phyloP scores from a whole-genome alignment of 2,329 filamentous ascomycete genomes.

The Hymenoscyphus fraxineus region DNA sequence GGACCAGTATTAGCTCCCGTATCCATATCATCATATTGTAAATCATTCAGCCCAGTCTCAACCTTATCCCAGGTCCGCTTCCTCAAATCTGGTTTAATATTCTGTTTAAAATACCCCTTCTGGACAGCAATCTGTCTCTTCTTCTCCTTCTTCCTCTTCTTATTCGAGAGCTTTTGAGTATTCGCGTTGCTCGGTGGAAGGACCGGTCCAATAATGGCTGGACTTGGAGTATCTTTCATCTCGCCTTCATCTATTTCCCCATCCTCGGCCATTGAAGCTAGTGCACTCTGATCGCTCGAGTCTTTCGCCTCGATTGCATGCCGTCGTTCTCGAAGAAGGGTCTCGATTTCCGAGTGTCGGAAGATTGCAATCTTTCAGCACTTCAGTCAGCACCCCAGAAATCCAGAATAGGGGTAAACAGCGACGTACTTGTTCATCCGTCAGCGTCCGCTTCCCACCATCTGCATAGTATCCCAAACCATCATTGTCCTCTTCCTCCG shows the following conservation, averaged over 20 bases:
- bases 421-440: slow-evolving; percentile 60
- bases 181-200: neutral
- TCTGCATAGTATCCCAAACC: slow-evolving; percentile 81
- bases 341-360: slow-evolving; percentile 79
- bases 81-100: slow-evolving; percentile 55
- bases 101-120: slow-evolving; percentile 37
- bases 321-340: slow-evolving; percentile 55
- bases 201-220: slow-evolving; percentile 7
- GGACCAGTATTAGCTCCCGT: slow-evolving; percentile 20
- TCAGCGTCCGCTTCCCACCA: slow-evolving; percentile 82
- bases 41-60: slow-evolving; percentile 54
- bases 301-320: slow-evolving; percentile 25
- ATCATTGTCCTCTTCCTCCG: slow-evolving; percentile 50
- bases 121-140: slow-evolving; percentile 25
- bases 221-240: slow-evolving; percentile 11
- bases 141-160: slow-evolving; percentile 22
- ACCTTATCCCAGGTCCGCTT: slow-evolving; percentile 67
- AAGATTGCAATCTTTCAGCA: slow-evolving; percentile 72
- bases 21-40: slow-evolving; percentile 55
- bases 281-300: slow-evolving; percentile 8
- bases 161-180: slow-evolving; percentile 13
- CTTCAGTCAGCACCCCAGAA: neutral
- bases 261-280: slow-evolving; percentile 11
- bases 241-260: slow-evolving; percentile 11
- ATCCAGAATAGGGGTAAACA: neutral